Evolutionary conservation across 192 early-diverging fungal genomes (phyloP).

Genomic region (Coemansia furcata): DNA sequence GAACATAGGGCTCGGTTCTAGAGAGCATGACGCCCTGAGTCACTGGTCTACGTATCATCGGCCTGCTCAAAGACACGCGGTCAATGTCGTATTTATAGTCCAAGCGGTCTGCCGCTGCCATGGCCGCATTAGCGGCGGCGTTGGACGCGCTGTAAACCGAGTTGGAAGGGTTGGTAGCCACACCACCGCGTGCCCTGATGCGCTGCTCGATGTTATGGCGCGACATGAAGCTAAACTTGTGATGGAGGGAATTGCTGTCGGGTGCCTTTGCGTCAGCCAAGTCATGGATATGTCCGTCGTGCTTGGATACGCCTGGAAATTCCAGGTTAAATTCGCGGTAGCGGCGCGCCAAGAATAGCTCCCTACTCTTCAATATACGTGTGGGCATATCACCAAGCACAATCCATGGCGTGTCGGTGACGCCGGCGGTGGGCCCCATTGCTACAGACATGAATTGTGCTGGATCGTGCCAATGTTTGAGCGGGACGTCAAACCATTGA

Average conservation of each 20-base stretch:
- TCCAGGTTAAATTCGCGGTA: slow-evolving; percentile 52
- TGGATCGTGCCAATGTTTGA: slow-evolving; percentile 51
- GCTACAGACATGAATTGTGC: slow-evolving; percentile 51
- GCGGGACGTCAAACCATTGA: slow-evolving; percentile 42
- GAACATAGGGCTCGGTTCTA: slow-evolving; percentile 16
- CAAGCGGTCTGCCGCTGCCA: slow-evolving; percentile 22
- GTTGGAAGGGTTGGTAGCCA: slow-evolving; percentile 21
- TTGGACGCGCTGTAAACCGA: slow-evolving; percentile 23
- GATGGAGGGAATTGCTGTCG: not conserved
- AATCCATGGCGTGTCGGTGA: slow-evolving; percentile 54
- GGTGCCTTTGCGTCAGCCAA: not conserved
- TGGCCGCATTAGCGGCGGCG: slow-evolving; percentile 28
- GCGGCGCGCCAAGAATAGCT: slow-evolving; percentile 52
- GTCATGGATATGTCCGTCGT: slow-evolving; percentile 5
- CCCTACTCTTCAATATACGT: slow-evolving; percentile 51
- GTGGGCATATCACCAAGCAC: slow-evolving; percentile 52
- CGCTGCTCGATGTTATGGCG: slow-evolving; percentile 26
- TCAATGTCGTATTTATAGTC: slow-evolving; percentile 34
- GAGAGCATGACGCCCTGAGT: slow-evolving; percentile 10
- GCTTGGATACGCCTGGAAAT: slow-evolving; percentile 34
- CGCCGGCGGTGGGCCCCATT: slow-evolving; percentile 41
- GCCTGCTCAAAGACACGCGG: slow-evolving; percentile 28
- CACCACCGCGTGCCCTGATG: slow-evolving; percentile 12
- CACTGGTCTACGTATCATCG: not conserved
- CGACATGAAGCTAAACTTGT: not conserved